Percentiles rank a stretch among this genome's conserved stretches.
These are phyloP conservation scores for Yamadazyma songkhlaensis DNA, from an alignment of 1,139 yeast genomes.

Conservation along the genomic window DNA sequence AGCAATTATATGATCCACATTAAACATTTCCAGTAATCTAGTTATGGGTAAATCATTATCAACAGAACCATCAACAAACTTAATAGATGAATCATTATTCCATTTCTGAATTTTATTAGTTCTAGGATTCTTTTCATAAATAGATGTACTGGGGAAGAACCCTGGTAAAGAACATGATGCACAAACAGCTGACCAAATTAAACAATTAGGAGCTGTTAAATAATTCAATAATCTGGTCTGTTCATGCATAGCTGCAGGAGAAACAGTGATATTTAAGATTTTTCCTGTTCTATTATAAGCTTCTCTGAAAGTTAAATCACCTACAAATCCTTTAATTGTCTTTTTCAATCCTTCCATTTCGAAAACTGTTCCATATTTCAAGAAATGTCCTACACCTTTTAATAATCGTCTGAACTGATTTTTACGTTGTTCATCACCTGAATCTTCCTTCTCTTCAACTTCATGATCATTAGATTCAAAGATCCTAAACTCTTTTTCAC, in stretches of 20 bases:
- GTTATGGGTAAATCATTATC: constrained; percentile 91
- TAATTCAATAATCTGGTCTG: constrained; percentile 46
- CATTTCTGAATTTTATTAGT: constrained; percentile 72
- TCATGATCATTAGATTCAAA: constrained; percentile 39
- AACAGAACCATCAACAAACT: constrained; percentile 94
- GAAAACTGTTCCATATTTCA: constrained; percentile 85
- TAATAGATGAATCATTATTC: constrained; percentile 75
- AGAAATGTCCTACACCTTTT: constrained; percentile 46
- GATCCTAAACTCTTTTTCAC: constrained; percentile 63
- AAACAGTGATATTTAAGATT: constrained; percentile 53
- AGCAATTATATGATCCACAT: constrained; percentile 94
- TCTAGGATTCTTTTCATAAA: constrained; percentile 75
- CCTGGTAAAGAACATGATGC: constrained; percentile 96
- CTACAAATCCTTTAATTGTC: constrained; percentile 79
- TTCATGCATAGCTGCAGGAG: constrained; percentile 65
- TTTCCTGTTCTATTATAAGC: constrained; percentile 60
- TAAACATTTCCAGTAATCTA: constrained; percentile 90
- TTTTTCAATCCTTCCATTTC: constrained; percentile 69
- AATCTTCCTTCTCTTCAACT: constrained; percentile 5
- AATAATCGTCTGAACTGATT: constrained; percentile 40
- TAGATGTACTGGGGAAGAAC: constrained; percentile 79
- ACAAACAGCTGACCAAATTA: constrained; percentile 85
- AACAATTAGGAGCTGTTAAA: constrained; percentile 48
- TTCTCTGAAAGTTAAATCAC: constrained; percentile 75
- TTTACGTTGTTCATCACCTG: constrained; percentile 25